phyloP scores from a whole-genome alignment of 495 filamentous ascomycete genomes.

The Rhizodiscina lignyota region DNA sequence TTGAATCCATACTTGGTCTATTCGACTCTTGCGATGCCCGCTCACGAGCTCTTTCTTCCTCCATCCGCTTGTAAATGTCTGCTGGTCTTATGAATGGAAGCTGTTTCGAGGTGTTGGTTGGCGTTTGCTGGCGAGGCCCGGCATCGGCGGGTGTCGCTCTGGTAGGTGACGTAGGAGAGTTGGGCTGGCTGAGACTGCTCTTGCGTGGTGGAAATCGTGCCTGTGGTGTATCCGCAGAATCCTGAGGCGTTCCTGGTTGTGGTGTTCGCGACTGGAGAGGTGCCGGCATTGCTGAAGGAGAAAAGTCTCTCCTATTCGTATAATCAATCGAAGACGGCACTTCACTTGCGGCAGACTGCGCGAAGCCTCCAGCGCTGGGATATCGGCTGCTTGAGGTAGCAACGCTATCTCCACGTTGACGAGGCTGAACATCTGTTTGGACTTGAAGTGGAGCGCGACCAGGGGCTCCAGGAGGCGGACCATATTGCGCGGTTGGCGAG shows the following conservation, averaged over 20 bases:
- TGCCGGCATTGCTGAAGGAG: slow-evolving; percentile 18
- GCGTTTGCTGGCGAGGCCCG: not conserved
- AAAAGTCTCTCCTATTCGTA: slow-evolving; percentile 20
- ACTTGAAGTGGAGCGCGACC: not conserved
- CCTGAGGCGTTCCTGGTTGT: slow-evolving; percentile 3
- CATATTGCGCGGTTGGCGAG: too few relatives aligned
- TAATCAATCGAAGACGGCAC: slow-evolving; percentile 4
- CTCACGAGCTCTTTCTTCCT: slow-evolving; percentile 45
- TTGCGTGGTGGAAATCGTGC: slow-evolving; percentile 36
- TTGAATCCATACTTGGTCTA: slow-evolving; percentile 19
- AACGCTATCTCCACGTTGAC: too few relatives aligned
- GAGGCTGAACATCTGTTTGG: not conserved
- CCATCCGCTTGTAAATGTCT: slow-evolving; percentile 62
- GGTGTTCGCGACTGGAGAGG: slow-evolving; percentile 17
- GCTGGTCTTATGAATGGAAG: slow-evolving; percentile 55
- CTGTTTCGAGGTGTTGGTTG: slow-evolving; percentile 24
- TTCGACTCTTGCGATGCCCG: slow-evolving; percentile 34
- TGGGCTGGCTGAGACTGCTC: slow-evolving; percentile 42
- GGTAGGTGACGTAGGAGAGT: slow-evolving; percentile 16
- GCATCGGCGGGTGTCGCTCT: too few relatives aligned
- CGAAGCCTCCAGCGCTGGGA: slow-evolving; percentile 1
- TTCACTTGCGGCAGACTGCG: slow-evolving; percentile 12
- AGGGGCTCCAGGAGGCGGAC: too few relatives aligned
- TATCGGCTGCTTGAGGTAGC: too few relatives aligned
- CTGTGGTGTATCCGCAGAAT: slow-evolving; percentile 3